Conservation (phyloP, 1,139 yeast genomes). For the Sugiyamaella castrensis region DNA sequence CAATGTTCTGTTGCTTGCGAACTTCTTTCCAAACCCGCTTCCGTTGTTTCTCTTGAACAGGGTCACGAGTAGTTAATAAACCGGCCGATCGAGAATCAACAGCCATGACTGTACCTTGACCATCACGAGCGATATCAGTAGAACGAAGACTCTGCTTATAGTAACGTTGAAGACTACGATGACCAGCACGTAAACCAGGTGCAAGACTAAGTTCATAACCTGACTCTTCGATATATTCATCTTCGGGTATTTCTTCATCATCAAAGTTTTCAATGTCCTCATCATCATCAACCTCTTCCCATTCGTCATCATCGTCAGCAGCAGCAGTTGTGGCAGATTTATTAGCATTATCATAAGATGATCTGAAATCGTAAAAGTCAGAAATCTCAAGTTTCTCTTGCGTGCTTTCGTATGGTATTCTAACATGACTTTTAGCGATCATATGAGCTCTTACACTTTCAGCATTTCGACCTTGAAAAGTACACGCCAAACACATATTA, state of each 20-base stretch:
- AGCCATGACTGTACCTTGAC: conserved; percentile 90
- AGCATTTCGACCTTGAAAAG: conserved; percentile 74
- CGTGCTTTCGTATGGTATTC: conserved; percentile 81
- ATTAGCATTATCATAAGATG: conserved; percentile 48
- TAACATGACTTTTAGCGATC: conserved; percentile 79
- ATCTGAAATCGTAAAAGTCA: conserved; percentile 80
- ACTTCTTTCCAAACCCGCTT: conserved; percentile 78
- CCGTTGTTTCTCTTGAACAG: conserved; percentile 52
- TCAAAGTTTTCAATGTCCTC: conserved; percentile 50
- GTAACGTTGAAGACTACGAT: conserved; percentile 81
- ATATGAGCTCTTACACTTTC: conserved; percentile 92
- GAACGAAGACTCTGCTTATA: conserved; percentile 82
- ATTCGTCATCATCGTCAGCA: conserved; percentile 41
- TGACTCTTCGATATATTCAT: conserved; percentile 50
- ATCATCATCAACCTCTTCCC: conserved; percentile 42
- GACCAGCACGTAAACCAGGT: conserved; percentile 84
- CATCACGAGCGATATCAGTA: conserved; percentile 70
- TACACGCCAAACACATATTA: conserved; percentile 78
- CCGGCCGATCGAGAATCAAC: conserved; percentile 74
- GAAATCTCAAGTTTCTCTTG: conserved; percentile 78
- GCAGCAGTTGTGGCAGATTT: conserved; percentile 29
- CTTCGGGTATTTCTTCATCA: conserved; percentile 41
- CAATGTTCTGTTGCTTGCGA: conserved; percentile 61
- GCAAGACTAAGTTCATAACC: conserved; percentile 84
- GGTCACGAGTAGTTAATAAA: conserved; percentile 46